These are phyloP conservation scores for Lycium barbarum DNA, from an alignment of 257 asterid genomes.

Conservation along the genomic window DNA sequence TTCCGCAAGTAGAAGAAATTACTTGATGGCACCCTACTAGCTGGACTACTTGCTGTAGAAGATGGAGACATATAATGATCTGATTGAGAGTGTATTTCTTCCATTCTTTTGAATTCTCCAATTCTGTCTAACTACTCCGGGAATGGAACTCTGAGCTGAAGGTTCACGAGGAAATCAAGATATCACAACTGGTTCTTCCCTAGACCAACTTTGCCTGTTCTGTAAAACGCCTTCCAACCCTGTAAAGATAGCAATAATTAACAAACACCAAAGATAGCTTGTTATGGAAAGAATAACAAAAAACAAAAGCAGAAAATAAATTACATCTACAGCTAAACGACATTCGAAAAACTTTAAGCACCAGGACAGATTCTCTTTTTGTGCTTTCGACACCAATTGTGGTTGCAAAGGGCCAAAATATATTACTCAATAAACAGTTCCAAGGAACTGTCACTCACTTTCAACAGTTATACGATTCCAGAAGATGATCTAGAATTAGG, in stretches of 20 bases:
- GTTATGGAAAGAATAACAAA: not conserved
- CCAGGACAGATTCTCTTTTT: not conserved
- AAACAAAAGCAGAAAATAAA: not conserved
- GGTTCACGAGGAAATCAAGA: not conserved
- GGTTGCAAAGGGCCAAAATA: not conserved
- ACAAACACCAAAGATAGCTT: not conserved
- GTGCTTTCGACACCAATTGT: not conserved
- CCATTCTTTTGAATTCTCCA: constrained; percentile 51
- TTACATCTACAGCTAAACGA: not conserved
- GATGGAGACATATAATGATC: constrained; percentile 93
- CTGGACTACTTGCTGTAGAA: constrained; percentile 96
- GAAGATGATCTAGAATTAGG: too few species aligned
- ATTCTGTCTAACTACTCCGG: not conserved
- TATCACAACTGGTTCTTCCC: not conserved
- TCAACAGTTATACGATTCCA: too few species aligned
- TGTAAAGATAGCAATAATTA: constrained; percentile 3
- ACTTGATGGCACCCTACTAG: constrained; percentile 91
- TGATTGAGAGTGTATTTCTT: constrained; percentile 91
- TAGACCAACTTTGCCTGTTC: not conserved
- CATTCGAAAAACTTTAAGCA: not conserved
- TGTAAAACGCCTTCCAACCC: not conserved
- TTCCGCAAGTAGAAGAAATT: constrained; percentile 89
- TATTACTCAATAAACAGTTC: not conserved
- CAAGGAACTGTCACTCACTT: too few species aligned
- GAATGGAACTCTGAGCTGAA: not conserved